Evolutionary conservation across 2,329 filamentous ascomycete genomes (phyloP).

Genomic region (Fusarium xylarioides): DNA sequence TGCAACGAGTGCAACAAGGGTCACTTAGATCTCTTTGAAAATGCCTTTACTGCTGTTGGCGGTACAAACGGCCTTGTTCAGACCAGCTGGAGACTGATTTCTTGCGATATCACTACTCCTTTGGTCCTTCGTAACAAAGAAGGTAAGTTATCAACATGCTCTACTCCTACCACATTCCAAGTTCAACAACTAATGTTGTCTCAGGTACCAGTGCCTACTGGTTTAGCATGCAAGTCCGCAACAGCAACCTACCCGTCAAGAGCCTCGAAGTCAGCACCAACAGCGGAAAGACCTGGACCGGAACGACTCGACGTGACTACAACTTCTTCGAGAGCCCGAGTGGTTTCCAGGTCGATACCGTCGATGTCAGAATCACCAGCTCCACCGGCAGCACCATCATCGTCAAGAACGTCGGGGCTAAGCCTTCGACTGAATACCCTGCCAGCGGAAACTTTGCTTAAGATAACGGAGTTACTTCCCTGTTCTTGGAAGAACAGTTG

Average conservation of each 20-base stretch:
- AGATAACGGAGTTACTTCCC: not conserved
- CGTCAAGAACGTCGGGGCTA: constrained; percentile 60
- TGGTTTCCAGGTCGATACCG: constrained; percentile 63
- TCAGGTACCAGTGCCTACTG: constrained; percentile 44
- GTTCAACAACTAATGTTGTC: not conserved
- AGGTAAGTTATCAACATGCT: constrained; percentile 45
- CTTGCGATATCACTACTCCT: constrained; percentile 54
- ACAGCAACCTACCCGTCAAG: constrained; percentile 65
- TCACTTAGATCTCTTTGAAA: constrained; percentile 57
- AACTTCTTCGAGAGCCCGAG: constrained; percentile 70
- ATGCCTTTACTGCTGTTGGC: constrained; percentile 52
- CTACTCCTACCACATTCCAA: rapidly evolving
- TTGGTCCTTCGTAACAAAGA: constrained; percentile 55
- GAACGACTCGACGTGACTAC: constrained; percentile 61
- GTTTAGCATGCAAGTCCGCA: constrained; percentile 66
- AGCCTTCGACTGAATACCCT: constrained; percentile 41
- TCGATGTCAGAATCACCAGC: constrained; percentile 66
- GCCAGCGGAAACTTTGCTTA: constrained; percentile 46
- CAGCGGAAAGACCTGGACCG: constrained; percentile 65
- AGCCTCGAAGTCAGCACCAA: constrained; percentile 70
- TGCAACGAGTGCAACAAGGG: constrained; percentile 53
- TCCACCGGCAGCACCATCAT: constrained; percentile 59
- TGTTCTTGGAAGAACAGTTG: no score
- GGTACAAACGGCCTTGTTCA: constrained; percentile 48
- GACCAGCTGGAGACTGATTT: constrained; percentile 48